Evolutionary conservation across 768 basidiomycete genomes (phyloP).

Genomic region (Collybia nuda): DNA sequence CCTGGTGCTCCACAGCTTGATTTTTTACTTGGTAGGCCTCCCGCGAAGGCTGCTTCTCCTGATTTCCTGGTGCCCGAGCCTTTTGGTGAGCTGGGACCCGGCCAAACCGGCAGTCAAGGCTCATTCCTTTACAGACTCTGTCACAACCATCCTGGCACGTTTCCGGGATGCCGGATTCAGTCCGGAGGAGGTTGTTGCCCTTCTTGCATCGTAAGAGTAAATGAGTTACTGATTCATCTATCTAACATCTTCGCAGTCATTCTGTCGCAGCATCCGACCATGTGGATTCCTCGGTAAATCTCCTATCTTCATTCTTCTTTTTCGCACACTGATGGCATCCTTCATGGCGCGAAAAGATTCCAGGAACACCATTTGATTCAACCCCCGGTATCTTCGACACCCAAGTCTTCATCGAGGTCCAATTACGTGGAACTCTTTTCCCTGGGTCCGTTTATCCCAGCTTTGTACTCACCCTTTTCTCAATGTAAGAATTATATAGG

Average conservation of each 20-base stretch:
- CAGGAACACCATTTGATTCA: conserved; percentile 41
- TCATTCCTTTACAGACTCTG: conserved; percentile 18
- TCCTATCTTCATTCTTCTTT: conserved; percentile 6
- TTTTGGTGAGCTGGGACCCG: conserved; percentile 11
- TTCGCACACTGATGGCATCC: background rate
- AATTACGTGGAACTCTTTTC: conserved; percentile 41
- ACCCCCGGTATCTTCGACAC: conserved; percentile 43
- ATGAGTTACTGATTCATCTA: background rate
- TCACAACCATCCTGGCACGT: conserved; percentile 29
- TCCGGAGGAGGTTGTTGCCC: conserved; percentile 33
- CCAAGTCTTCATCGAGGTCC: conserved; percentile 45
- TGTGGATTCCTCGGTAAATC: conserved; percentile 25
- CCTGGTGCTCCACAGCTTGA: conserved; percentile 41
- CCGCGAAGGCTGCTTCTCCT: conserved; percentile 29
- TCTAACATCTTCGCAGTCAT: conserved; percentile 12
- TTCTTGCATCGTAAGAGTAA: conserved; percentile 29
- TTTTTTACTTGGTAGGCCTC: conserved; percentile 38
- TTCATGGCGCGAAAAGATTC: conserved; percentile 8
- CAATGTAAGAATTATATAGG: conserved; percentile 15
- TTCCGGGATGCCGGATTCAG: conserved; percentile 35
- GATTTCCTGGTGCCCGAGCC: conserved; percentile 26
- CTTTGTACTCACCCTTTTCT: conserved; percentile 9
- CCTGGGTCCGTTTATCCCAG: conserved; percentile 29
- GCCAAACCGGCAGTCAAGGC: background rate
- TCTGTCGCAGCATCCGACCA: conserved; percentile 28